Conservation (phyloP, 1,139 yeast species). For the Arxiozyma heterogenica region DNA sequence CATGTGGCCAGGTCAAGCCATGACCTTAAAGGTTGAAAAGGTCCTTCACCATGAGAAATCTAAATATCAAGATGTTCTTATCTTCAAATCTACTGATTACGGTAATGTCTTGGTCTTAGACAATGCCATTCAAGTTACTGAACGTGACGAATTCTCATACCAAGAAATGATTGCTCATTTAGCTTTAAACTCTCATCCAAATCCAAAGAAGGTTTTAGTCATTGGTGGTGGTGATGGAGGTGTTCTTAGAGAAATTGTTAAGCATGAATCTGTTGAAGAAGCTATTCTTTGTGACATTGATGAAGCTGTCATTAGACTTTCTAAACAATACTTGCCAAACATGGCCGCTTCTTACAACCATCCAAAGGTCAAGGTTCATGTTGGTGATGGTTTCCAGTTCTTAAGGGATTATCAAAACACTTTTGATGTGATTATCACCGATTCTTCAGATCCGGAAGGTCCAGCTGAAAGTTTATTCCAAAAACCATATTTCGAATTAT, state of each 20-base stretch:
- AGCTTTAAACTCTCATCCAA: conserved; percentile 81
- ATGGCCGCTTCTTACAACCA: conserved; percentile 73
- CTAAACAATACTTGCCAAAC: conserved; percentile 75
- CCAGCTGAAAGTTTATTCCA: conserved; percentile 89
- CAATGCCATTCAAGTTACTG: conserved; percentile 87
- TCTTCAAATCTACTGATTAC: conserved; percentile 77
- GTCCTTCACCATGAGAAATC: conserved; percentile 74
- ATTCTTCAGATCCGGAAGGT: conserved; percentile 94
- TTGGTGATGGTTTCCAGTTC: conserved; percentile 90
- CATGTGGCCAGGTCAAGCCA: conserved; percentile 93
- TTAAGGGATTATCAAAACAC: conserved; percentile 60
- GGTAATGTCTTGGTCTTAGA: conserved; percentile 89
- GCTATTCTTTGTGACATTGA: conserved; percentile 90
- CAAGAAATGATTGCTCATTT: conserved; percentile 93
- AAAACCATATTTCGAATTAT: conserved; percentile 72
- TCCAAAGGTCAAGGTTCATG: conserved; percentile 73
- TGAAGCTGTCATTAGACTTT: conserved; percentile 74
- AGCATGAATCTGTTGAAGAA: conserved; percentile 72
- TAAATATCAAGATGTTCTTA: conserved; percentile 79
- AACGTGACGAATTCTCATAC: conserved; percentile 88
- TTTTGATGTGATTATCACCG: conserved; percentile 87
- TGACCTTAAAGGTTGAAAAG: conserved; percentile 74
- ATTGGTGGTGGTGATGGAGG: conserved; percentile 98
- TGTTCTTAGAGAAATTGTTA: conserved; percentile 83
- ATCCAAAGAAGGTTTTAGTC: conserved; percentile 74